Conservation (phyloP, 2,329 filamentous ascomycete genomes). For the Trichoderma breve region DNA sequence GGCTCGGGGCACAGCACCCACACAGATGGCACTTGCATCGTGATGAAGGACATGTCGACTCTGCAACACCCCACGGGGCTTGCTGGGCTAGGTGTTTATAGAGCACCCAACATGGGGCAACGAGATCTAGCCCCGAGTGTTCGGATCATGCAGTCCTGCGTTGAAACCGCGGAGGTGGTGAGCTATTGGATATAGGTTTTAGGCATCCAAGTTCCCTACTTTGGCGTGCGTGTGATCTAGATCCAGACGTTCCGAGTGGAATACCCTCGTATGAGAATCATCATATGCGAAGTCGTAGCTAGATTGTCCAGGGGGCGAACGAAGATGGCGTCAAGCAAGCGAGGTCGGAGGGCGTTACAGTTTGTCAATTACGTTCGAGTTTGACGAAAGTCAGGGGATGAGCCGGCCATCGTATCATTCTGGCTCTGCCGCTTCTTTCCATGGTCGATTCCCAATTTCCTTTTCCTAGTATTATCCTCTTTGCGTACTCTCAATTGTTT, state of each 20-base stretch:
- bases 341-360: not conserved
- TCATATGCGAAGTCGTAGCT: not conserved
- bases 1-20: not conserved
- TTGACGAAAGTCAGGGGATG: not conserved
- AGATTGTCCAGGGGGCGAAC: not conserved
- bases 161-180: not conserved
- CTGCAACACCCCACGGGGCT: conserved; percentile 3
- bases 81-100: not conserved
- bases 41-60: not conserved
- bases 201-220: conserved; percentile 13
- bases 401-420: not conserved
- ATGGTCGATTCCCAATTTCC: not conserved
- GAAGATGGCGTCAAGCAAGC: not conserved
- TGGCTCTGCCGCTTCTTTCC: not conserved
- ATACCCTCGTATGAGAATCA: not conserved
- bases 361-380: not conserved
- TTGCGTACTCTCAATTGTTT: not conserved
- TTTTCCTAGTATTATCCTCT: not conserved
- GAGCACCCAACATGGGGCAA: not conserved
- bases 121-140: conserved; percentile 2
- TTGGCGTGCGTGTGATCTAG: not conserved
- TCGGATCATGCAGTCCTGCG: not conserved
- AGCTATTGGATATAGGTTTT: conserved; percentile 13
- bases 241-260: not conserved
- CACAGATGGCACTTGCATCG: not conserved